Evolutionary conservation across 257 asterid genomes (phyloP).

Genomic region (Ehretia macrophylla): DNA sequence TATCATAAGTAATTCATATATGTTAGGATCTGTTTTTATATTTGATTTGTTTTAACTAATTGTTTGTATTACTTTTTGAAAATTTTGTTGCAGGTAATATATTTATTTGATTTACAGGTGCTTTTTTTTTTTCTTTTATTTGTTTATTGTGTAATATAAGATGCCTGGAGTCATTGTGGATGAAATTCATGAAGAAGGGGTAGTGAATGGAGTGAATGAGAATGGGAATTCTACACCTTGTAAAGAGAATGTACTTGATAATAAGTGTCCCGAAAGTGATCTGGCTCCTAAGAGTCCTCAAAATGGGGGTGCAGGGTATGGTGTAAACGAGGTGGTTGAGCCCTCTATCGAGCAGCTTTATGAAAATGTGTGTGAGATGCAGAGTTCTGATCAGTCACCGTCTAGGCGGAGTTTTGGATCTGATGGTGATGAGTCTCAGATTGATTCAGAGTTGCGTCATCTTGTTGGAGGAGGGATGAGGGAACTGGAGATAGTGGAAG

Average conservation of each 20-base stretch:
- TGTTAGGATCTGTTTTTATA: neutral
- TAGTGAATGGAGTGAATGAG: slow-evolving; percentile 34
- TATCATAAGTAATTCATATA: too few relatives aligned
- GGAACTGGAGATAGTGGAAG: slow-evolving; percentile 76
- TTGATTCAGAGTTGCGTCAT: slow-evolving; percentile 82
- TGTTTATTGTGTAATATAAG: slow-evolving; percentile 20
- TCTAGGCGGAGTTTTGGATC: slow-evolving; percentile 89
- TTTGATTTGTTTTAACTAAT: neutral
- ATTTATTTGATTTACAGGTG: slow-evolving; percentile 25
- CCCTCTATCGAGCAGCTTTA: slow-evolving; percentile 86
- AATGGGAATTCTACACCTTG: slow-evolving; percentile 32
- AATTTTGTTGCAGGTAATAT: slow-evolving; percentile 33
- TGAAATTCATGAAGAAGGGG: slow-evolving; percentile 47
- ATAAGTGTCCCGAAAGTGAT: slow-evolving; percentile 20
- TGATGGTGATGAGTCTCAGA: slow-evolving; percentile 88
- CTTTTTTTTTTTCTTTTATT: slow-evolving; percentile 7
- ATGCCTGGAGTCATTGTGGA: slow-evolving; percentile 79
- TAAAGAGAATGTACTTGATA: slow-evolving; percentile 31
- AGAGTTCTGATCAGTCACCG: slow-evolving; percentile 92
- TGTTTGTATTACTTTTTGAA: slow-evolving; percentile 2
- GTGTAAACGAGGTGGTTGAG: slow-evolving; percentile 43
- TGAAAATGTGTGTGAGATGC: slow-evolving; percentile 90
- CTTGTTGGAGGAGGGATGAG: slow-evolving; percentile 88
- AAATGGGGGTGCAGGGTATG: slow-evolving; percentile 26
- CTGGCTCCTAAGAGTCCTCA: slow-evolving; percentile 34